A percentile compares a stretch with the other conserved stretches of the same genome.
phyloP scores from a whole-genome alignment of 139 green algal genomes.

The Marvania coccoides region DNA sequence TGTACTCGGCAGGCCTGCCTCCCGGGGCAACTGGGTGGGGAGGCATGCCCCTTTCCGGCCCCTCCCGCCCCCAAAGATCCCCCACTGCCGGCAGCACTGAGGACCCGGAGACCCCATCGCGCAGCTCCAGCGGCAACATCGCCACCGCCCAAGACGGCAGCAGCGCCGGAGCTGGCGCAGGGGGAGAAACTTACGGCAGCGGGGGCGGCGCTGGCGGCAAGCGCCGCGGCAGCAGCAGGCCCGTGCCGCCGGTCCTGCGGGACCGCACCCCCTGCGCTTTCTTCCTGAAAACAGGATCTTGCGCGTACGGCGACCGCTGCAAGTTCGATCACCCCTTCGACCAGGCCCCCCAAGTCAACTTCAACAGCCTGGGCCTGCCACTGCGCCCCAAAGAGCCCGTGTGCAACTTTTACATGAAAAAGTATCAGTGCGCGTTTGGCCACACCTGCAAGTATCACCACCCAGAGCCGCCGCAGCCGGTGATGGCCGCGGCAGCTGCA shows the following conservation, averaged over 20 bases:
- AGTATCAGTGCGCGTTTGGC: constrained; percentile 27
- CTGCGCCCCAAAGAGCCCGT: constrained; percentile 25
- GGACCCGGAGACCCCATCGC: not conserved
- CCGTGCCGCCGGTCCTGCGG: not conserved
- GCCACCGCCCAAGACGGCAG: not conserved
- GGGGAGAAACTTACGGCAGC: not conserved
- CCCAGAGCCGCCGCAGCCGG: constrained; percentile 11
- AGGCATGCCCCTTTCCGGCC: not conserved
- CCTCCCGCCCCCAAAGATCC: not conserved
- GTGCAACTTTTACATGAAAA: constrained; percentile 34
- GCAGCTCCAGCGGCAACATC: not conserved
- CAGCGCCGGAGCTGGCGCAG: not conserved
- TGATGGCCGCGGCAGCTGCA: not conserved
- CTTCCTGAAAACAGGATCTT: constrained; percentile 47
- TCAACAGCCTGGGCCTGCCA: constrained; percentile 39
- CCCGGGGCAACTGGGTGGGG: constrained; percentile 4
- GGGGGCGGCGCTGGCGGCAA: not conserved
- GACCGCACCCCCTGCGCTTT: constrained; percentile 28
- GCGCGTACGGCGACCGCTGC: constrained; percentile 42
- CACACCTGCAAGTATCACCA: constrained; percentile 37
- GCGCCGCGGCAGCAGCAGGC: not conserved
- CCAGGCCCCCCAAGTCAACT: constrained; percentile 19
- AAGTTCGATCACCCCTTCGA: constrained; percentile 43
- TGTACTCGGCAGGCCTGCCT: not conserved
- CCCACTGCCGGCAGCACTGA: not conserved